phyloP scores from a whole-genome alignment of 164 flowering plant genomes.

The Annona squamosa region DNA sequence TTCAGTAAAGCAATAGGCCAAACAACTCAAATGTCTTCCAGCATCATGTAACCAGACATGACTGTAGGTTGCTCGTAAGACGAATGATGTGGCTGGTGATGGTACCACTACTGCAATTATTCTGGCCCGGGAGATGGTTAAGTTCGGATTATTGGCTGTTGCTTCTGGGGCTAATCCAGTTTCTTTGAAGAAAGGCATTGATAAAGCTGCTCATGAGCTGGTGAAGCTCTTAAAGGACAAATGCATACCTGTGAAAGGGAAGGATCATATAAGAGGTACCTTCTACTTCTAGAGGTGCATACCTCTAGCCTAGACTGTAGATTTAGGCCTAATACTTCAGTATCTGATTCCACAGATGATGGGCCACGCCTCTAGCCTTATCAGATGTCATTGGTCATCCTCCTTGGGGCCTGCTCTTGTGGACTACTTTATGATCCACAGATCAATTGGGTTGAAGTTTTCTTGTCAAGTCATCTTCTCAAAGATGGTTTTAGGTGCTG shows the following conservation, averaged over 20 bases:
- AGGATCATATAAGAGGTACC: slow-evolving; percentile 67
- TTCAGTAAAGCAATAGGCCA: background rate
- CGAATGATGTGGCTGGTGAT: slow-evolving; percentile 89
- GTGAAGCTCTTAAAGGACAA: slow-evolving; percentile 45
- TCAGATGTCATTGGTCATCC: background rate
- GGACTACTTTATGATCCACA: background rate
- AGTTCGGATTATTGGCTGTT: slow-evolving; percentile 59
- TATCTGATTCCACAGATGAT: background rate
- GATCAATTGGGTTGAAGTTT: background rate
- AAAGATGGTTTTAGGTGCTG: too few species aligned
- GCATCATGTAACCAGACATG: background rate
- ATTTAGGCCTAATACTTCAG: background rate
- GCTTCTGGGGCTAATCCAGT: slow-evolving; percentile 85
- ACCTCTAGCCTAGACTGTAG: background rate
- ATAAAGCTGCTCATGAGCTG: slow-evolving; percentile 70
- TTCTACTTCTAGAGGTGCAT: background rate
- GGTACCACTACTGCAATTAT: slow-evolving; percentile 95
- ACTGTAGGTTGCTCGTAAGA: slow-evolving; percentile 72
- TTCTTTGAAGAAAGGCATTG: slow-evolving; percentile 81
- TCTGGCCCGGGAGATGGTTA: slow-evolving; percentile 73
- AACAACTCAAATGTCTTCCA: background rate
- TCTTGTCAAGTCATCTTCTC: background rate
- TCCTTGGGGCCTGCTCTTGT: background rate
- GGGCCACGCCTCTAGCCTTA: background rate
- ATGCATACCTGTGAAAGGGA: slow-evolving; percentile 55